These are phyloP conservation scores for Dictyostelium capitatum DNA, from an alignment of 78 protist genomes.

Conservation along the genomic window DNA sequence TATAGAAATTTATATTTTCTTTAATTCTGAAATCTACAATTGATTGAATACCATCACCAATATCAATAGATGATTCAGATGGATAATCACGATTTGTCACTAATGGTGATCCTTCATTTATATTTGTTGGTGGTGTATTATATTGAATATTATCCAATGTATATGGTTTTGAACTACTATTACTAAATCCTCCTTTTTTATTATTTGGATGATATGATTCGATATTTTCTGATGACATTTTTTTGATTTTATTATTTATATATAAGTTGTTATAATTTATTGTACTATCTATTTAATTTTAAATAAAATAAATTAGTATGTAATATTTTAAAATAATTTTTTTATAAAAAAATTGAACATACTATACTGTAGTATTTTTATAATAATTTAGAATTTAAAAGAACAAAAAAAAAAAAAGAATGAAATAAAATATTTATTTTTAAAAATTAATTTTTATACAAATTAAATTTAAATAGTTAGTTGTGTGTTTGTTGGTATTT, in stretches of 20 bases:
- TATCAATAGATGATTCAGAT: constrained; percentile 1
- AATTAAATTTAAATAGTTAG: no score
- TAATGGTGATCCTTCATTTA: constrained; percentile 11
- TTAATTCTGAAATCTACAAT: background rate
- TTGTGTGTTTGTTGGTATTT: no score
- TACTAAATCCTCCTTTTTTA: background rate
- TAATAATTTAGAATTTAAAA: no score
- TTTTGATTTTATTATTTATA: background rate
- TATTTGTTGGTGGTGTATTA: background rate
- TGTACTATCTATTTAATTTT: no score
- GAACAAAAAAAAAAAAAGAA: no score
- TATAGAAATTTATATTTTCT: background rate
- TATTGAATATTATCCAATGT: constrained; percentile 6
- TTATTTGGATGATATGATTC: background rate
- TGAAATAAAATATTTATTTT: background rate
- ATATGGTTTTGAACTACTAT: background rate
- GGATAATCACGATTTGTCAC: constrained; percentile 5
- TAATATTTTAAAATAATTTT: no score
- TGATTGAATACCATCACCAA: constrained; percentile 16
- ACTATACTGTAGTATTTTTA: no score
- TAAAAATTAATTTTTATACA: no score
- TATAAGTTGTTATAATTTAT: background rate
- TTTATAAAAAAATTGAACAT: no score
- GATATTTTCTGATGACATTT: background rate
- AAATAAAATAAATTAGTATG: no score